phyloP scores from a whole-genome alignment of 2,329 filamentous ascomycete species.

The Cyclaneusma minus region DNA sequence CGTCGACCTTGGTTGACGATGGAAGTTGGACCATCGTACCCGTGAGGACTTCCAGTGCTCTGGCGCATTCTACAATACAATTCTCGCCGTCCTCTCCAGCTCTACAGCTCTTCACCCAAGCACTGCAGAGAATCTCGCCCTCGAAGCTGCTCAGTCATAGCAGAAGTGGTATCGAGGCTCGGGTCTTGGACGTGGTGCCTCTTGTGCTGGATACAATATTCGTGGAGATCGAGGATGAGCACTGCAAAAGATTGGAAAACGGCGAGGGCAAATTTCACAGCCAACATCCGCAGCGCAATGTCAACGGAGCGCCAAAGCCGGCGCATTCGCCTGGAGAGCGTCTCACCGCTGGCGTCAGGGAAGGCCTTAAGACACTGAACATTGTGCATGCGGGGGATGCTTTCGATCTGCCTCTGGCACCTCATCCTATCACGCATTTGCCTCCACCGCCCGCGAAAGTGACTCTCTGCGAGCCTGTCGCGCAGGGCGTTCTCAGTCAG shows the following conservation, averaged over 20 bases:
- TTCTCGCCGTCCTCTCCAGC: conserved; percentile 58
- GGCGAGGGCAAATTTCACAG: conserved; percentile 71
- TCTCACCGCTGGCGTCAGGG: conserved; percentile 51
- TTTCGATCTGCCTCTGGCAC: conserved; percentile 58
- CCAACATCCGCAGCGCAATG: conserved; percentile 33
- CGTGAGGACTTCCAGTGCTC: conserved; percentile 43
- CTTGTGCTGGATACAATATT: conserved; percentile 73
- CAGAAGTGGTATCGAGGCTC: conserved; percentile 68
- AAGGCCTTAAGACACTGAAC: conserved; percentile 55
- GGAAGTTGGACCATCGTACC: conserved; percentile 77
- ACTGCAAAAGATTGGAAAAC: conserved; percentile 66
- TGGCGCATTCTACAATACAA: conserved; percentile 65
- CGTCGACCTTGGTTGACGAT: conserved; percentile 38
- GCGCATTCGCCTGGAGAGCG: conserved; percentile 36
- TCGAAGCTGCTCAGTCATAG: conserved; percentile 59
- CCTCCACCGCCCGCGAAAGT: conserved; percentile 76
- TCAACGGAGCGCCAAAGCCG: conserved; percentile 16
- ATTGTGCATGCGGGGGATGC: conserved; percentile 77
- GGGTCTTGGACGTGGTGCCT: conserved; percentile 66
- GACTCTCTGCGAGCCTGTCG: conserved; percentile 84
- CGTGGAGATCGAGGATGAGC: conserved; percentile 69
- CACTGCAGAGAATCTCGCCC: conserved; percentile 57
- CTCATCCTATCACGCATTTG: conserved; percentile 77
- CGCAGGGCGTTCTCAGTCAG: conserved; percentile 66
- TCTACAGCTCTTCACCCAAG: conserved; percentile 65